Base-by-base conservation (phyloP, 768 basidiomycete species). In the Rhizopogon vesiculosus region DNA sequence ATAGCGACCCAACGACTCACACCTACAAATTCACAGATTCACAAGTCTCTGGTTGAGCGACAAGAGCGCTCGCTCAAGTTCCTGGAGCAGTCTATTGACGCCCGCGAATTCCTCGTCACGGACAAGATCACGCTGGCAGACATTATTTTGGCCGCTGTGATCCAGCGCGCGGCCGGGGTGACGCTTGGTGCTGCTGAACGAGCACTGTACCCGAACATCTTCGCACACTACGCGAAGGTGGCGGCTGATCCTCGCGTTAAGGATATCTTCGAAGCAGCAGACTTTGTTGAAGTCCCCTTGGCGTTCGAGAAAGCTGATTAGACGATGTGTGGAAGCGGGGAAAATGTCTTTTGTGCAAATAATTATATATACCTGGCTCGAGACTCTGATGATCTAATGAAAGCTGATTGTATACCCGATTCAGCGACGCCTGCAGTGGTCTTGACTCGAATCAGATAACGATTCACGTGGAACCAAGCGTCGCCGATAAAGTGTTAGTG, bases 381-480 rank as follows among this genome's bases (percentile, higher is more conserved):
- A 25, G 25, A 25, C 4, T 33, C 10, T 7, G 12, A 22, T 15
- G 5, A 9, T 19, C 5, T 2, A 22, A 35, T 48, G 13, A 48
- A 19, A 35, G 7, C 2, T 35, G n/a, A 8, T 19, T 8, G 12
- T 48, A 33, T 31, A 31, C 28, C 25, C 59, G 71, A 66, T 40
- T 63, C 49, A 49, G 87, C 25, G 25, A 25, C 25, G 25, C 25
- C 25, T 25, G 25, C 25, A 25, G 25, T 25, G 25, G 4, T 25
- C 25, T 25, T 25, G 25, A 25, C 25, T 25, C 25, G 25, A 25
- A 25, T 25, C 4, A 25, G 25, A 25, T 25, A 66, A 68, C 76
- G 78, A 66, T 95, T 96, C 29, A 80, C 83, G 18, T 59, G 58
- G 54, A 45, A 51, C 55, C 33, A 62, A 28, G 59, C 60, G 13